A percentile compares a stretch with the other conserved stretches of the same genome.
Conservation (phyloP, 73 alveolate genomes). For the Paramecium tetraurelia region DNA sequence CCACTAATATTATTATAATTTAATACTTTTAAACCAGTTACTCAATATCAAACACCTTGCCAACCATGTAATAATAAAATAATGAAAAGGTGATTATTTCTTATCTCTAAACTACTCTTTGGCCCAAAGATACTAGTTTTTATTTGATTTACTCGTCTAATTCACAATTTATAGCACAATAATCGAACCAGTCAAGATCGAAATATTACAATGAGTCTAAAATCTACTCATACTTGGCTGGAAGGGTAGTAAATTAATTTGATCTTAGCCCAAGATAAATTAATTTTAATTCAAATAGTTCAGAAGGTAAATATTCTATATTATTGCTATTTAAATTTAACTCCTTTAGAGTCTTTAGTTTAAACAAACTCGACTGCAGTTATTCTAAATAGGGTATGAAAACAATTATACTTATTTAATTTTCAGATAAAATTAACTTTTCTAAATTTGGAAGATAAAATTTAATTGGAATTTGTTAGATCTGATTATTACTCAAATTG, state of each 20-base stretch:
- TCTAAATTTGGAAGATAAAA: neutral
- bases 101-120: neutral
- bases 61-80: neutral
- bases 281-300: neutral
- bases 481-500: neutral
- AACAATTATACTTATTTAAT: neutral
- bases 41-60: neutral
- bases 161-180: neutral
- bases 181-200: conserved; percentile 21
- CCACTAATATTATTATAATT: neutral
- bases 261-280: neutral
- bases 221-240: neutral
- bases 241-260: neutral
- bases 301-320: neutral
- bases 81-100: conserved; percentile 24
- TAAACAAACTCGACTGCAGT: neutral
- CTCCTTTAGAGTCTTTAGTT: neutral
- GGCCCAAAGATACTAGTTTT: neutral
- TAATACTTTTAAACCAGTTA: neutral
- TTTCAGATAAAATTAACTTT: neutral
- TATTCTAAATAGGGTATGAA: neutral
- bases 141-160: neutral
- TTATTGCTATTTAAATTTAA: neutral
- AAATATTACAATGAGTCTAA: neutral
- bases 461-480: neutral